phyloP scores from a whole-genome alignment of 106 monocot genomes.

The Triglochin maritima region DNA sequence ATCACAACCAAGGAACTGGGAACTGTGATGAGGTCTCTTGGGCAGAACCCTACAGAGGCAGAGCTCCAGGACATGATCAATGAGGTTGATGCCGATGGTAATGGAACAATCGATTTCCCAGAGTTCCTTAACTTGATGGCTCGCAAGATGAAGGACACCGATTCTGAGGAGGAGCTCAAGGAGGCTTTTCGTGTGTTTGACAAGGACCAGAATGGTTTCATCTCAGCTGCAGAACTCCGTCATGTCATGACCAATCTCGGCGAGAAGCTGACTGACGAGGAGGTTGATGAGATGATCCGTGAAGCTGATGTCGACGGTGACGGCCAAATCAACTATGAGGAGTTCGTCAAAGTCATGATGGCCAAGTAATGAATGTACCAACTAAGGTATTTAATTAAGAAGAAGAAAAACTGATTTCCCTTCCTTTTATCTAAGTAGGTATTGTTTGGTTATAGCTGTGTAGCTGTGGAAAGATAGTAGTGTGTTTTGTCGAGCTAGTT shows the following conservation, averaged over 20 bases:
- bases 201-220: conserved; percentile 18
- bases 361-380: conserved; percentile 1
- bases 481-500: too few relatives aligned
- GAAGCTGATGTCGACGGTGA: conserved; percentile 13
- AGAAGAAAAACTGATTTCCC: too few relatives aligned
- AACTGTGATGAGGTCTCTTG: conserved; percentile 15
- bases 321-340: conserved; percentile 15
- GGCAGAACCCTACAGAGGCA: conserved; percentile 16
- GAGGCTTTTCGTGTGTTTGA: conserved; percentile 16
- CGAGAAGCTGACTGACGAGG: conserved; percentile 14
- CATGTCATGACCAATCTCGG: conserved; percentile 18
- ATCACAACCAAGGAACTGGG: conserved; percentile 19
- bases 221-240: conserved; percentile 16
- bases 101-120: conserved; percentile 12
- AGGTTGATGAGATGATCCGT: conserved; percentile 17
- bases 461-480: too few relatives aligned
- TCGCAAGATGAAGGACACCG: conserved; percentile 17
- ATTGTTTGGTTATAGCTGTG: too few relatives aligned
- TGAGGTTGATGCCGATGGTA: conserved; percentile 11
- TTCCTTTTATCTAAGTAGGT: too few relatives aligned
- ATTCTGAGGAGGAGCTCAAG: conserved; percentile 13
- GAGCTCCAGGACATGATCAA: conserved; percentile 15
- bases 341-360: conserved; percentile 16
- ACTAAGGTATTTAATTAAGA: too few relatives aligned
- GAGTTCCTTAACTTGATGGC: conserved; percentile 18